Conservation (phyloP, 148 eudicot species). For the Vaccinium corymbosum region DNA sequence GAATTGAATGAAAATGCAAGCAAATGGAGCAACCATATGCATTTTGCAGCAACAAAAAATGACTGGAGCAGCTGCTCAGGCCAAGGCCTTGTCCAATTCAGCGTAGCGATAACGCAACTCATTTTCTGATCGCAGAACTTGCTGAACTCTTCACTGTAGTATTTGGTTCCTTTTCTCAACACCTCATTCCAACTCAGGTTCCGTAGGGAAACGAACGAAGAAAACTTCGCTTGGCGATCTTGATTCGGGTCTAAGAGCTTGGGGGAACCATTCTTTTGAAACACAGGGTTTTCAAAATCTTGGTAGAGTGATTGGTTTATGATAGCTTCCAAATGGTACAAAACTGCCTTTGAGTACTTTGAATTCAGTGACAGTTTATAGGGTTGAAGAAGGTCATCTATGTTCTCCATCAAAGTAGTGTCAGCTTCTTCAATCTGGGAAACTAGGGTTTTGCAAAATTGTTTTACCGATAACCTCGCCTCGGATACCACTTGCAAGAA, state of each 20-base stretch:
- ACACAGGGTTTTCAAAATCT: conserved; percentile 83
- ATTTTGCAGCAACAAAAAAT: conserved; percentile 88
- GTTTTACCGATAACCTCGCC: conserved; percentile 74
- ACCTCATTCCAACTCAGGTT: conserved; percentile 92
- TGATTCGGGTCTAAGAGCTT: conserved; percentile 65
- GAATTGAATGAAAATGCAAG: conserved; percentile 80
- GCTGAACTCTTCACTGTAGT: conserved; percentile 86
- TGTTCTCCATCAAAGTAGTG: conserved; percentile 42
- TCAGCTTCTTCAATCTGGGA: conserved; percentile 69
- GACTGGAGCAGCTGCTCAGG: conserved; percentile 84
- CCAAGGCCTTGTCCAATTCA: conserved; percentile 87
- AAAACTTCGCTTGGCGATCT: conserved; percentile 59
- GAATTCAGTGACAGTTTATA: conserved; percentile 60
- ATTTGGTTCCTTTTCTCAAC: conserved; percentile 80
- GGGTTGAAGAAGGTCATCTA: conserved; percentile 61
- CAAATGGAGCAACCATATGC: conserved; percentile 89
- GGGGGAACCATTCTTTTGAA: conserved; percentile 72
- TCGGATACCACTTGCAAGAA: conserved; percentile 88
- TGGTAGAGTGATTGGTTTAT: conserved; percentile 72
- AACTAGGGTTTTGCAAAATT: conserved; percentile 69
- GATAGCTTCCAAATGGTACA: conserved; percentile 78
- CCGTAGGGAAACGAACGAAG: conserved; percentile 62
- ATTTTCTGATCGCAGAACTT: conserved; percentile 93
- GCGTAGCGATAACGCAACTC: conserved; percentile 55
- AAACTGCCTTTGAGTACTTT: conserved; percentile 56